These are phyloP conservation scores for Phalaenopsis hybrid DNA, from an alignment of 116 monocot genomes.

Conservation along the genomic window DNA sequence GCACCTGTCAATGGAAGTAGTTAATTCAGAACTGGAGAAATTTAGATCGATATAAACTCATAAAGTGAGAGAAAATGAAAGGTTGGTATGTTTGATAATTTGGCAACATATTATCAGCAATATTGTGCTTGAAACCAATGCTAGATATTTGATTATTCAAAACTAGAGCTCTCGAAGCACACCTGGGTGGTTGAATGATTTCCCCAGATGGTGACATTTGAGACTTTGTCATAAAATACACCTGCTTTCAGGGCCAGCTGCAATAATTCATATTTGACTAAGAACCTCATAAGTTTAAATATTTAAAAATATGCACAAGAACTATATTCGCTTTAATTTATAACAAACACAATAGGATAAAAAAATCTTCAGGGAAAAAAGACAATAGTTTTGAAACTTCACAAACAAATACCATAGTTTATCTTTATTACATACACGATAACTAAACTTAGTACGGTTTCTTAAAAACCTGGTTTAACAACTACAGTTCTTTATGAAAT, in stretches of 20 bases:
- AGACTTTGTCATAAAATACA: conserved; percentile 99
- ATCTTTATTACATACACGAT: neutral
- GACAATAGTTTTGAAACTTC: neutral
- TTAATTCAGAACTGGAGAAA: neutral
- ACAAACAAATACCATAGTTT: neutral
- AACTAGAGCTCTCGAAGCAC: neutral
- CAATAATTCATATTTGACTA: neutral
- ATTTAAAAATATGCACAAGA: neutral
- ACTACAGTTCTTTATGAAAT: neutral
- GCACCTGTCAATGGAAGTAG: conserved; percentile 58
- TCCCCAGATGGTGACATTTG: conserved; percentile 99
- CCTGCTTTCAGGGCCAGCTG: conserved; percentile 95
- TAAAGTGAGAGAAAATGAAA: neutral
- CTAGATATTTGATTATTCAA: conserved; percentile 3
- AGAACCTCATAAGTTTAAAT: conserved; percentile 6
- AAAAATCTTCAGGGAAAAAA: neutral
- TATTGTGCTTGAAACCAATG: neutral
- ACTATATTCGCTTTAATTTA: neutral
- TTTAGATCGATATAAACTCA: neutral
- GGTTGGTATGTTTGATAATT: neutral
- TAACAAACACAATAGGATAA: neutral
- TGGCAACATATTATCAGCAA: neutral
- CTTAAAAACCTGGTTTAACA: neutral
- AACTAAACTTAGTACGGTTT: neutral
- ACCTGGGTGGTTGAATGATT: conserved; percentile 99